Conservation (phyloP, 805 yeast species). For the Lachancea sp. region DNA sequence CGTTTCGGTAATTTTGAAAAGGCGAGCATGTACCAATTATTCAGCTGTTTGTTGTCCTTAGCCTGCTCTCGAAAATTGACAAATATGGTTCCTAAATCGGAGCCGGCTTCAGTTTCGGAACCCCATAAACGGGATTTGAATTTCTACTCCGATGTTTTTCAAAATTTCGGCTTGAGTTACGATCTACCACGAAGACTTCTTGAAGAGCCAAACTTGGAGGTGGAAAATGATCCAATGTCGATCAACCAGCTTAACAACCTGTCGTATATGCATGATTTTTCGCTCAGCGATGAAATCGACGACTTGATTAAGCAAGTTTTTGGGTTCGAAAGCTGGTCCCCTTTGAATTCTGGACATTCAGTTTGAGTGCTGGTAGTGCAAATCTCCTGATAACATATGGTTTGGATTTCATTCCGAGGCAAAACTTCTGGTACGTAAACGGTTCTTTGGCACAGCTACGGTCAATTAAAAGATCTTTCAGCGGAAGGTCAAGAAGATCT, state of each 20-base stretch:
- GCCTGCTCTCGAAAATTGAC: slow-evolving; percentile 24
- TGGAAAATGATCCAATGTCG: slow-evolving; percentile 22
- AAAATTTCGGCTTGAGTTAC: slow-evolving; percentile 9
- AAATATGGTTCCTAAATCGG: slow-evolving; percentile 12
- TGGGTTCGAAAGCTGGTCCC: slow-evolving; percentile 22
- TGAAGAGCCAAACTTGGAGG: slow-evolving; percentile 21
- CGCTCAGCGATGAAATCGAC: slow-evolving; percentile 33
- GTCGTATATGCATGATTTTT: slow-evolving; percentile 30
- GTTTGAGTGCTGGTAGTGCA: not conserved
- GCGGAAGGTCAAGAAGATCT: no score
- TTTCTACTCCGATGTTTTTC: slow-evolving; percentile 25
- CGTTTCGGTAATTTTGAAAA: slow-evolving; percentile 22
- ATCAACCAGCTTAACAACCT: slow-evolving; percentile 26
- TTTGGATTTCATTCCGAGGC: no score
- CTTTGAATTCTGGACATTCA: slow-evolving; percentile 11
- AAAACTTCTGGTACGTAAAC: no score
- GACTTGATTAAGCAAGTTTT: slow-evolving; percentile 32
- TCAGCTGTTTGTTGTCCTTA: slow-evolving; percentile 30
- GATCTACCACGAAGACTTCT: slow-evolving; percentile 24
- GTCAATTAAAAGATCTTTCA: no score
- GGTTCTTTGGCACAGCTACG: no score
- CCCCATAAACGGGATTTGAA: slow-evolving; percentile 13
- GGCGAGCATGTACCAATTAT: slow-evolving; percentile 30
- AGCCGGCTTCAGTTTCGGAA: slow-evolving; percentile 4
- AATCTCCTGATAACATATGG: not conserved